Evolutionary conservation across 345 rosid genomes (phyloP).

Genomic region (Aegle marmelos): DNA sequence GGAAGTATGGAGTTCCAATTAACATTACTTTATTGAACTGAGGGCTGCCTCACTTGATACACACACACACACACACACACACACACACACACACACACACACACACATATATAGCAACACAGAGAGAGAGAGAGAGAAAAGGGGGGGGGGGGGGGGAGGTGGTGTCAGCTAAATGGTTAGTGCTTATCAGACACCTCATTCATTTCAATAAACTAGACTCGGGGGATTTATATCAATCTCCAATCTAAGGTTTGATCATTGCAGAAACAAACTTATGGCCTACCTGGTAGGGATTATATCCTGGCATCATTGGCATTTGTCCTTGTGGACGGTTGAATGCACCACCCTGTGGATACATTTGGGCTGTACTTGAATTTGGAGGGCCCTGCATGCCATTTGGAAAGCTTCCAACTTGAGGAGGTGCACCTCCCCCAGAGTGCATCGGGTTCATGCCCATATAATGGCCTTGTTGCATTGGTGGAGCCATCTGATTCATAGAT

Average conservation of each 20-base stretch:
- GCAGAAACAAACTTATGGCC: neutral
- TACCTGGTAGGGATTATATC: constrained; percentile 88
- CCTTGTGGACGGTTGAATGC: constrained; percentile 74
- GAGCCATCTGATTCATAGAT: constrained; percentile 69
- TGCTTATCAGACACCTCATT: neutral
- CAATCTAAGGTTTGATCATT: neutral
- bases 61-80: too few species aligned
- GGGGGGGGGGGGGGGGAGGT: too few species aligned
- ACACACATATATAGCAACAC: too few species aligned
- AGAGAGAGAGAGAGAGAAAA: too few species aligned
- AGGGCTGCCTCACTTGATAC: neutral
- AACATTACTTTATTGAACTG: neutral
- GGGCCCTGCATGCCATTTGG: constrained; percentile 80
- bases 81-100: too few species aligned
- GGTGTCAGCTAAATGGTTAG: neutral
- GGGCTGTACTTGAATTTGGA: constrained; percentile 40
- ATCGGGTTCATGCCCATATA: constrained; percentile 76
- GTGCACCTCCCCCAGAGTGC: constrained; percentile 49
- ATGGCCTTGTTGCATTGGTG: constrained; percentile 77
- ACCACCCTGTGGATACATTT: constrained; percentile 76
- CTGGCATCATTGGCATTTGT: constrained; percentile 82
- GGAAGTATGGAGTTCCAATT: neutral
- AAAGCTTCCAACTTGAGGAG: constrained; percentile 60
- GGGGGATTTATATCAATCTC: neutral
- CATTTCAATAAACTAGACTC: neutral